Conservation (phyloP, 1,284 basidiomycete species). For the Cutaneotrichosporon cavernicola region DNA sequence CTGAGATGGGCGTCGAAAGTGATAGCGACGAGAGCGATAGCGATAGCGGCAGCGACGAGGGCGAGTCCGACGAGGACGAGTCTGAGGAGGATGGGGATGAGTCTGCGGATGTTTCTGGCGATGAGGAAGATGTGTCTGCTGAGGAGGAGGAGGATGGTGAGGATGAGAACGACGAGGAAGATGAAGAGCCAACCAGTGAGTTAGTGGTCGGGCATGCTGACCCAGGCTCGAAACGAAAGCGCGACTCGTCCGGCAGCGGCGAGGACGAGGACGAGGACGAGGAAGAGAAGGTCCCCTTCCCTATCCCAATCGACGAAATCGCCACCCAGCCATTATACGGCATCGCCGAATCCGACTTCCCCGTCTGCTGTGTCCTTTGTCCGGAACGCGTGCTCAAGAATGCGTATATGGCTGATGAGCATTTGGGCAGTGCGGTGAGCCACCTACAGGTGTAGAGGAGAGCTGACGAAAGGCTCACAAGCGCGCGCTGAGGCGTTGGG, state of each 20-base stretch:
- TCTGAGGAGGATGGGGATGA: slow-evolving; percentile 32
- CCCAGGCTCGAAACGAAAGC: slow-evolving; percentile 8
- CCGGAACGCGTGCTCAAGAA: slow-evolving; percentile 72
- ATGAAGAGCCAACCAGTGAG: not conserved
- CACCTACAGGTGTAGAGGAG: not conserved
- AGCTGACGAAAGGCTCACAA: slow-evolving; percentile 31
- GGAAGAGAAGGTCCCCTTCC: slow-evolving; percentile 43
- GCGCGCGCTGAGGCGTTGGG: slow-evolving; percentile 36
- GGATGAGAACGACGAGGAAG: slow-evolving; percentile 11
- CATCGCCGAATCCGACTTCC: slow-evolving; percentile 49
- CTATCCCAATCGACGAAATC: slow-evolving; percentile 63
- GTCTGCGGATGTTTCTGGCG: too few relatives aligned
- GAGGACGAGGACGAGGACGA: slow-evolving; percentile 26
- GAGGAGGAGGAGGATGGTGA: slow-evolving; percentile 25
- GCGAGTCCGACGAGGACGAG: slow-evolving; percentile 33
- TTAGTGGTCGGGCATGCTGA: not conserved
- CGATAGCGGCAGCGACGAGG: slow-evolving; percentile 9
- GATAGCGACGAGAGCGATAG: slow-evolving; percentile 33
- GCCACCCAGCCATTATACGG: slow-evolving; percentile 60
- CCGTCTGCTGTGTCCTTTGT: slow-evolving; percentile 67
- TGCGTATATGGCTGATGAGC: slow-evolving; percentile 61
- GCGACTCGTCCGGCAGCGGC: not conserved
- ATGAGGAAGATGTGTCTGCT: slow-evolving; percentile 9
- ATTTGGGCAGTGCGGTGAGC: slow-evolving; percentile 68
- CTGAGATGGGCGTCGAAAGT: slow-evolving; percentile 61